These are phyloP conservation scores for Vigna trinervia DNA, from an alignment of 306 rosid species.

Conservation along the genomic window DNA sequence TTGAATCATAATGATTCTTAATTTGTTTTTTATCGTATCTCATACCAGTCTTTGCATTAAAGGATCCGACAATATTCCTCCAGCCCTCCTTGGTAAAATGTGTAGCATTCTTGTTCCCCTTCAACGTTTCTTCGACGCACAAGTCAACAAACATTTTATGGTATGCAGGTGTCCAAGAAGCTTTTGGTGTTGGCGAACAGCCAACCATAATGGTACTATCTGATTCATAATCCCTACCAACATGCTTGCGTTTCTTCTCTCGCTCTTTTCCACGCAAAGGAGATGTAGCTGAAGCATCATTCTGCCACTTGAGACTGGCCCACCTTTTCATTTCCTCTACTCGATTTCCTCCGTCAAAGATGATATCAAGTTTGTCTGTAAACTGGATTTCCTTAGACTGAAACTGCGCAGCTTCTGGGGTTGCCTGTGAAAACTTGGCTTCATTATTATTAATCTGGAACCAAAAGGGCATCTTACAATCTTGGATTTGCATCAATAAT, in stretches of 20 bases:
- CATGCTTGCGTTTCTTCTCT: slow-evolving; percentile 49
- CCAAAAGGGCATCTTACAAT: slow-evolving; percentile 28
- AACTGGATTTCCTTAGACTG: slow-evolving; percentile 58
- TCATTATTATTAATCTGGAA: slow-evolving; percentile 27
- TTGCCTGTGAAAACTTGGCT: slow-evolving; percentile 50
- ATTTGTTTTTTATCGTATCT: slow-evolving; percentile 59
- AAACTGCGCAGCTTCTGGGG: slow-evolving; percentile 65
- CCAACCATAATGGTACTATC: slow-evolving; percentile 40
- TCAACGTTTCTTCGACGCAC: slow-evolving; percentile 58
- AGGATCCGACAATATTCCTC: slow-evolving; percentile 59
- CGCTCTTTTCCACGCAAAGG: slow-evolving; percentile 45
- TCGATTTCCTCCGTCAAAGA: slow-evolving; percentile 50
- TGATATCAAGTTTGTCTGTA: slow-evolving; percentile 54
- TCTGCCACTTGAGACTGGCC: slow-evolving; percentile 45
- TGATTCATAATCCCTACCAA: slow-evolving; percentile 31
- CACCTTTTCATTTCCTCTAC: slow-evolving; percentile 41
- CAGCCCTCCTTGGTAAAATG: slow-evolving; percentile 71
- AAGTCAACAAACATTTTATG: slow-evolving; percentile 62
- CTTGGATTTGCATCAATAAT: slow-evolving; percentile 7
- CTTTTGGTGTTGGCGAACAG: slow-evolving; percentile 49
- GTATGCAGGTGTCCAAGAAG: slow-evolving; percentile 59
- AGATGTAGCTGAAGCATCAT: slow-evolving; percentile 45
- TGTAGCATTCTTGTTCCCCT: slow-evolving; percentile 62
- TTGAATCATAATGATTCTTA: slow-evolving; percentile 68
- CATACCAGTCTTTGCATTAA: slow-evolving; percentile 58